Evolutionary conservation across 2,329 filamentous ascomycete species (phyloP).

Genomic region (Microcyclospora tardicrescens): DNA sequence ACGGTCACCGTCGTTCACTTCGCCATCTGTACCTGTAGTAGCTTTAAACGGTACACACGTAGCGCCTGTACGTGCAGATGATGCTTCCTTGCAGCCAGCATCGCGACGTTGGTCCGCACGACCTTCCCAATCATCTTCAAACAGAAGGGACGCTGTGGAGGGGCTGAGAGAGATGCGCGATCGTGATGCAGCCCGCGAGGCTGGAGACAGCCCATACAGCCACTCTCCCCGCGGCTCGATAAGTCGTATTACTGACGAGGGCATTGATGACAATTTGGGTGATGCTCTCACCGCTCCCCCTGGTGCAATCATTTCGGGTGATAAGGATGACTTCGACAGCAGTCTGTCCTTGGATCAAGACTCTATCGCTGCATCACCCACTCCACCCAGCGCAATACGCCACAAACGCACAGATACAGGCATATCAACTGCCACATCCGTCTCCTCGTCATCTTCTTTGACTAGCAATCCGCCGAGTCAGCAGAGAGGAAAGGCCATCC

Average conservation of each 20-base stretch:
- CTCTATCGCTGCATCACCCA: neutral
- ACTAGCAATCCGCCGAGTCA: neutral
- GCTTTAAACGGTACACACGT: conserved; percentile 18
- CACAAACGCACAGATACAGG: conserved; percentile 3
- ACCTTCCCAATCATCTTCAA: conserved; percentile 2
- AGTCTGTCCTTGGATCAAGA: neutral
- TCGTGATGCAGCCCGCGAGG: conserved; percentile 1
- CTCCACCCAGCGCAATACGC: neutral
- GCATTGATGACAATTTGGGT: neutral
- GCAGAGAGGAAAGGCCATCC: conserved; percentile 14
- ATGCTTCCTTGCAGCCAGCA: conserved; percentile 8
- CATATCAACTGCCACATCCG: conserved; percentile 2
- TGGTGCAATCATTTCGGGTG: no score
- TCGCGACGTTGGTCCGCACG: conserved; percentile 9
- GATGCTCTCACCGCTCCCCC: neutral
- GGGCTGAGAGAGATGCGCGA: conserved; percentile 17
- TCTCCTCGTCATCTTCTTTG: conserved; percentile 1
- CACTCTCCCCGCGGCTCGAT: neutral
- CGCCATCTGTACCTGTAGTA: conserved; percentile 15
- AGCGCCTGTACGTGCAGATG: conserved; percentile 14
- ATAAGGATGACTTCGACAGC: no score
- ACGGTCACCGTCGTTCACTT: conserved; percentile 18
- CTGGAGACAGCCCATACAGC: conserved; percentile 1
- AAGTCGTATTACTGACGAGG: neutral
- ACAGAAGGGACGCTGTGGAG: conserved; percentile 18